A percentile compares a stretch with the other conserved stretches of the same genome.
phyloP scores from a whole-genome alignment of 306 rosid species.

The Rubus parviflorus region DNA sequence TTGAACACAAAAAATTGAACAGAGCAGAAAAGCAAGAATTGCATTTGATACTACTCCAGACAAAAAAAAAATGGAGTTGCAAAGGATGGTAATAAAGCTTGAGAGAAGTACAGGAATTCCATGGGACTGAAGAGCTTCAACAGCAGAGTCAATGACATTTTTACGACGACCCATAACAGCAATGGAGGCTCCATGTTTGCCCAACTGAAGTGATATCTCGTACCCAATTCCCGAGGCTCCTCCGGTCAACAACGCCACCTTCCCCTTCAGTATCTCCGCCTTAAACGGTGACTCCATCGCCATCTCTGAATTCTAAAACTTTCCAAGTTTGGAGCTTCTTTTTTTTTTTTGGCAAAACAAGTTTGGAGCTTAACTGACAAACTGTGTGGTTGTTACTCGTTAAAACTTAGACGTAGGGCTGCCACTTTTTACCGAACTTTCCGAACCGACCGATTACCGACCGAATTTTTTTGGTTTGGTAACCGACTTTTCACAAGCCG shows the following conservation, averaged over 20 bases:
- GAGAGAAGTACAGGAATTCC: conserved; percentile 17
- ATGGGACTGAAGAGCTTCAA: conserved; percentile 11
- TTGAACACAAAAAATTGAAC: background rate
- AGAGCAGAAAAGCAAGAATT: background rate
- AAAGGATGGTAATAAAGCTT: background rate
- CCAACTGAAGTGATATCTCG: conserved; percentile 21
- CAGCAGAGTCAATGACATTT: conserved; percentile 18
- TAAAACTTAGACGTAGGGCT: too few species aligned
- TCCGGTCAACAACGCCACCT: conserved; percentile 23
- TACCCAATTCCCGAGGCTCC: conserved; percentile 30
- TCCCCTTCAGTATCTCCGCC: conserved; percentile 24
- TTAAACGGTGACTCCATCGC: conserved; percentile 25
- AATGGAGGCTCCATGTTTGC: conserved; percentile 23
- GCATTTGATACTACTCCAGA: too few species aligned
- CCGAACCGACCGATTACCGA: too few species aligned
- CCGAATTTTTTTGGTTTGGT: too few species aligned
- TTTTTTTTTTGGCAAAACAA: too few species aligned
- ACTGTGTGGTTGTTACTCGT: background rate
- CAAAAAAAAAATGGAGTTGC: background rate
- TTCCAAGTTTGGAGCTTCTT: background rate
- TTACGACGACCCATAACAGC: conserved; percentile 27
- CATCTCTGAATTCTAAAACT: background rate
- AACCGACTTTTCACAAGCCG: too few species aligned
- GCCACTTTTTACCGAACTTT: too few species aligned
- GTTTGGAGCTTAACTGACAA: background rate